Conservation (phyloP, 805 yeast genomes). For the Saturnispora ahearnii region DNA sequence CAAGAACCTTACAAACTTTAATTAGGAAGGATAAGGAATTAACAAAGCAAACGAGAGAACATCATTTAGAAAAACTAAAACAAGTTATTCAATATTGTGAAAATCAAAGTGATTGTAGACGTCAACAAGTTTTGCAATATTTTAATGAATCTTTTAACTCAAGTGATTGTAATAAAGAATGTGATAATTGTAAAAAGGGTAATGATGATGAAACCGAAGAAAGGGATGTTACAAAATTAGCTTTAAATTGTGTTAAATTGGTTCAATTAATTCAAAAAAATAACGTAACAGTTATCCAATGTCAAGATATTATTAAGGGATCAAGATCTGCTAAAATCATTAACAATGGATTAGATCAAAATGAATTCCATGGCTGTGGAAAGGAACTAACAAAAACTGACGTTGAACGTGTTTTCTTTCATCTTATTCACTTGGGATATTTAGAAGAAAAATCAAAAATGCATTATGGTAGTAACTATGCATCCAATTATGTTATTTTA, state of each 20-base stretch:
- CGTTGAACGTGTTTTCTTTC: conserved; percentile 75
- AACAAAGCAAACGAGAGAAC: conserved; percentile 55
- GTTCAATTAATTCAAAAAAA: conserved; percentile 47
- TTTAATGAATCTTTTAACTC: conserved; percentile 78
- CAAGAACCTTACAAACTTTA: conserved; percentile 62
- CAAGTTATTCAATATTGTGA: conserved; percentile 90
- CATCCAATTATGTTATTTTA: conserved; percentile 59
- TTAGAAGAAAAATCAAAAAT: conserved; percentile 64
- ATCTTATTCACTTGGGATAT: conserved; percentile 55
- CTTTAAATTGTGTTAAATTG: conserved; percentile 50
- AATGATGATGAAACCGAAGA: conserved; percentile 34
- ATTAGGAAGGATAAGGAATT: conserved; percentile 69
- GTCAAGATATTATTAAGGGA: conserved; percentile 79
- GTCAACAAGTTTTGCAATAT: conserved; percentile 81
- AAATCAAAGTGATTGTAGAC: conserved; percentile 80
- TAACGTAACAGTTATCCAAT: conserved; percentile 66
- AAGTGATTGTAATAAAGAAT: conserved; percentile 53
- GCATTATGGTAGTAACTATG: conserved; percentile 64
- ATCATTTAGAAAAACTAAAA: conserved; percentile 65
- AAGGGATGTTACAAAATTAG: conserved; percentile 60
- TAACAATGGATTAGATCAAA: conserved; percentile 50
- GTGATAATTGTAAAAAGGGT: conserved; percentile 74
- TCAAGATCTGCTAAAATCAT: conserved; percentile 53
- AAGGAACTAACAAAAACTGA: conserved; percentile 53
- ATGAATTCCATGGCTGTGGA: conserved; percentile 65